These are phyloP conservation scores for Leishmania tropica DNA, from an alignment of 208 protist species.

Conservation along the genomic window DNA sequence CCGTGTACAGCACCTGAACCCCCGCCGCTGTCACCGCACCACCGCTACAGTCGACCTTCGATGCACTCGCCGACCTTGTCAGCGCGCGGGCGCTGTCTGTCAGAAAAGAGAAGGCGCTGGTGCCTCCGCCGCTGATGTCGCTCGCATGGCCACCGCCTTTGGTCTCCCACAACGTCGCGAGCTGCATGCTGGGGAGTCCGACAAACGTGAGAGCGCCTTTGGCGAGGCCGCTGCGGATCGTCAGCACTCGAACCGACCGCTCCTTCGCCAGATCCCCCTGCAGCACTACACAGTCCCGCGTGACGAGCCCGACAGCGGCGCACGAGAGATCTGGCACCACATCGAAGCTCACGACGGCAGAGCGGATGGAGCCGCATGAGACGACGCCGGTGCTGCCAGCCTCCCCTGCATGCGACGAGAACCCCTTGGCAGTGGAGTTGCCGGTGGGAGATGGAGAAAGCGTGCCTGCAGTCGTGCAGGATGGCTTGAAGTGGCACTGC, in stretches of 20 bases:
- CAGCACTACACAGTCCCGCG: slow-evolving; percentile 81
- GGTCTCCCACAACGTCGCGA: slow-evolving; percentile 13
- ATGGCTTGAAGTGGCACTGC: slow-evolving; percentile 20
- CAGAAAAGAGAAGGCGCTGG: not conserved
- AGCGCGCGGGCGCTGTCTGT: not conserved
- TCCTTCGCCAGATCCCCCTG: slow-evolving; percentile 54
- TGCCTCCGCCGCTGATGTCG: not conserved
- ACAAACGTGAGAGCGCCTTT: slow-evolving; percentile 48
- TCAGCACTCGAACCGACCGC: slow-evolving; percentile 28
- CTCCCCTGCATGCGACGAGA: not conserved
- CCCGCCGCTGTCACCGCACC: not conserved
- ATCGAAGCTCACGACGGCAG: slow-evolving; percentile 80
- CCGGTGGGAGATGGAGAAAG: not conserved
- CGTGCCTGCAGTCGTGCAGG: not conserved
- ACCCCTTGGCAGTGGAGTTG: not conserved
- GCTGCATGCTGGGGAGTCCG: slow-evolving; percentile 26
- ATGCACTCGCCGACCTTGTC: not conserved
- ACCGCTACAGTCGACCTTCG: not conserved
- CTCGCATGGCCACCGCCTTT: not conserved
- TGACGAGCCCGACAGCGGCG: slow-evolving; percentile 83
- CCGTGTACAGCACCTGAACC: slow-evolving; percentile 52
- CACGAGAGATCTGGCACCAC: slow-evolving; percentile 82
- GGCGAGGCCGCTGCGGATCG: slow-evolving; percentile 37
- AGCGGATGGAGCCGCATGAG: slow-evolving; percentile 36
- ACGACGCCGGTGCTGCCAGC: slow-evolving; percentile 10